Evolutionary conservation across 352 stramenopile species (phyloP).

Genomic region (Phytophthora lateralis): DNA sequence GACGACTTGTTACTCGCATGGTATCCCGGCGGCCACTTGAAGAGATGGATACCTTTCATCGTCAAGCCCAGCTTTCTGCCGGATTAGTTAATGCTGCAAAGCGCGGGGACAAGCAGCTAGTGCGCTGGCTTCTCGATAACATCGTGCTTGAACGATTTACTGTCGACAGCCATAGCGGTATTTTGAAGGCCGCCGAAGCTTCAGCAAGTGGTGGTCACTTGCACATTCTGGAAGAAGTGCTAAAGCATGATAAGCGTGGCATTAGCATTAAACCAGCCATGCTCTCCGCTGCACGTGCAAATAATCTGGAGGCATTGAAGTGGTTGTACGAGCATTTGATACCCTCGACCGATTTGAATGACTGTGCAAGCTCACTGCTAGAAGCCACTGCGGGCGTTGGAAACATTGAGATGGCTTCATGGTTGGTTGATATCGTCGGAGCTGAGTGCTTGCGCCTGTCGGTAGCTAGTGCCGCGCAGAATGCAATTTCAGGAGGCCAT

Average conservation of each 20-base stretch:
- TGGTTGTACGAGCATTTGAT: conserved; percentile 26
- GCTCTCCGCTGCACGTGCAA: conserved; percentile 17
- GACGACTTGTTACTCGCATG: conserved; percentile 24
- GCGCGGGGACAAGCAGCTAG: conserved; percentile 19
- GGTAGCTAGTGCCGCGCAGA: conserved; percentile 20
- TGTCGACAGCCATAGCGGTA: conserved; percentile 28
- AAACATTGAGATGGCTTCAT: conserved; percentile 19
- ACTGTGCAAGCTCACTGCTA: conserved; percentile 19
- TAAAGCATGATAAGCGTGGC: conserved; percentile 25
- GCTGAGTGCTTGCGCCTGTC: conserved; percentile 20
- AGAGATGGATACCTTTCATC: conserved; percentile 37
- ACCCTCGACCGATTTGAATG: neutral
- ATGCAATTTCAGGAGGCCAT: conserved; percentile 29
- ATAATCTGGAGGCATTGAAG: conserved; percentile 11
- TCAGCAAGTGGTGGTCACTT: conserved; percentile 21
- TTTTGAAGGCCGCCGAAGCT: conserved; percentile 30
- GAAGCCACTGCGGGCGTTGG: conserved; percentile 21
- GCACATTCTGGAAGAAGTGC: conserved; percentile 27
- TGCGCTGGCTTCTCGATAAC: conserved; percentile 28
- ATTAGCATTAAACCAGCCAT: conserved; percentile 18
- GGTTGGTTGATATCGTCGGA: conserved; percentile 22
- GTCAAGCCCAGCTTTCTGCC: conserved; percentile 25
- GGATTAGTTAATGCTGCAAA: conserved; percentile 25
- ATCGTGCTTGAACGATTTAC: conserved; percentile 22
- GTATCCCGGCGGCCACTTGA: conserved; percentile 25